Base-by-base conservation (phyloP, 1,139 yeast genomes). In the Debaryomyces subglobosus region DNA sequence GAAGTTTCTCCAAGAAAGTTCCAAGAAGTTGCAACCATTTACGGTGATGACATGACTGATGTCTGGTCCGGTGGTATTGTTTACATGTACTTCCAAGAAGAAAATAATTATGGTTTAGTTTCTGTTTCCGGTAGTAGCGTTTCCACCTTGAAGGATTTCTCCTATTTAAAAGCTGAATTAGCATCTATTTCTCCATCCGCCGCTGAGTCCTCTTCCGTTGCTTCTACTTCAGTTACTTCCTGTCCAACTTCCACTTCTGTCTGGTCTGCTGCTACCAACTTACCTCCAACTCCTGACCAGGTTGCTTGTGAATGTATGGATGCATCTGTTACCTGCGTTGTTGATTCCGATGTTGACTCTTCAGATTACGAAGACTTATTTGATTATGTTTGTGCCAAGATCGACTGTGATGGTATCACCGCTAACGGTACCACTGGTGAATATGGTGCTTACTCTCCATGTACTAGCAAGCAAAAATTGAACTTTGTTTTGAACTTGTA, bases 21-120 rank as follows among this genome's bases (percentile, higher is more conserved):
- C 78, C 72, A 81, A 36, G 96, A 89, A 67, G 84, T 88, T 45
- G 81, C 73, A 34, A 79, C 88, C 39, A 63, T 86, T 21, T 86
- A 74, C 69, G 74, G 84, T 39, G 65, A 73, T 48, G 73, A 84
- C 45, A 86, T 86, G 94, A 79, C 88, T 34, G 82, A 77, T 50
- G 90, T 87, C 44, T 89, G 96, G 96, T 89, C 96, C 39, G 96
- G 96, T 56, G 96, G 96, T 61, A 82, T 89, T 62, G 96, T 86
- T 30, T 89, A 89, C 74, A 87, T 89, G 96, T 89, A 86, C 72
- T 86, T 84, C 69, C 84, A 89, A 72, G 96, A 89, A 70, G 83
- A 74, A 49, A 89, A 89, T 69, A 71, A 86, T 57, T 89, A 86
- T 64, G 96, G 96, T 54, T 83, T 89, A 51, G 96, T 89, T 49